Percentiles rank a stretch among this genome's conserved stretches.
These are phyloP conservation scores for Fusarium chaquense DNA, from an alignment of 2,329 filamentous ascomycete species.

Conservation along the genomic window DNA sequence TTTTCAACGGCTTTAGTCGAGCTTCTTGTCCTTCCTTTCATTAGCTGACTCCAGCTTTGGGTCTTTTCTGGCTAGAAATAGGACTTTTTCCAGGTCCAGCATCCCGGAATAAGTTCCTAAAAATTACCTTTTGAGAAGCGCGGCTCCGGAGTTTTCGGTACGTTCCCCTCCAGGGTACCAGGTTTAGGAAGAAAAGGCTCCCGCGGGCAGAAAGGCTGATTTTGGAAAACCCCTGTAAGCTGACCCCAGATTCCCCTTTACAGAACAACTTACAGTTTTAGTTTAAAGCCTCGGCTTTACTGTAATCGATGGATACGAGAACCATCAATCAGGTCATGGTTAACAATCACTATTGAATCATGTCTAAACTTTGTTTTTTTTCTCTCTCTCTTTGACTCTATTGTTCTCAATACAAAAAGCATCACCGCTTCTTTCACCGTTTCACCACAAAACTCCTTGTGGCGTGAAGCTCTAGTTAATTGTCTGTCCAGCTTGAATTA, in stretches of 20 bases:
- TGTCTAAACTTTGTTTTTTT: not conserved
- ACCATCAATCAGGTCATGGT: too few relatives aligned
- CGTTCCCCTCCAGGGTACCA: not conserved
- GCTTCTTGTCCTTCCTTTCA: not conserved
- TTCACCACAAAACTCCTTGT: constrained; percentile 18
- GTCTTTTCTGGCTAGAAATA: not conserved
- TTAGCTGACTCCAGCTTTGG: not conserved
- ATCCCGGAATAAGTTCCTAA: constrained; percentile 5
- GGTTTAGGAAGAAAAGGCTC: not conserved
- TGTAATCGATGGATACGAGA: not conserved
- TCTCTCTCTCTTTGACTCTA: too few relatives aligned
- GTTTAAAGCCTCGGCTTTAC: constrained; percentile 26
- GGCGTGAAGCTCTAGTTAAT: constrained; percentile 24
- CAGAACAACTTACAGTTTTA: constrained; percentile 3
- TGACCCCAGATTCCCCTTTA: constrained; percentile 35
- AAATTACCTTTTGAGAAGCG: not conserved
- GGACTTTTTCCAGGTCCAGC: not conserved
- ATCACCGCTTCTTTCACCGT: constrained; percentile 18
- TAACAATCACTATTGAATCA: constrained; percentile 8
- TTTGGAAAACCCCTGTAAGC: constrained; percentile 14
- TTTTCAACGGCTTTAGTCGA: constrained; percentile 14
- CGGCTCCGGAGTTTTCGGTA: constrained; percentile 26
- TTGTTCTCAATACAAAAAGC: not conserved
- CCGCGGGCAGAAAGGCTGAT: not conserved
- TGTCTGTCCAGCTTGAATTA: not conserved